Conservation (phyloP, 179 eudicot genomes). For the Actinidia polygama region DNA sequence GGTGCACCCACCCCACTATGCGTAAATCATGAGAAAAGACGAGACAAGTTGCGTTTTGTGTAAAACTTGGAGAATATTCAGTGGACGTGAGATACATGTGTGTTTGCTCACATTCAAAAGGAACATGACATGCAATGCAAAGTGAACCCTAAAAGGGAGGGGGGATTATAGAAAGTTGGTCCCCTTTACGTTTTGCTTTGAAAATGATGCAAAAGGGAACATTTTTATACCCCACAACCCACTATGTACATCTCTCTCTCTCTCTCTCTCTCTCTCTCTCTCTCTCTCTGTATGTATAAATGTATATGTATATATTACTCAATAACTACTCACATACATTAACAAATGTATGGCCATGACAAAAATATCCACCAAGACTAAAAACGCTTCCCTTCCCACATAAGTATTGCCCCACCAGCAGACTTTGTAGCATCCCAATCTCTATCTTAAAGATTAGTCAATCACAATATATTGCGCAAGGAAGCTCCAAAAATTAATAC, state of each 20-base stretch:
- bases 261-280: not conserved
- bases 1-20: not conserved
- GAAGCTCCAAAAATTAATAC: not conserved
- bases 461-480: slow-evolving; percentile 4
- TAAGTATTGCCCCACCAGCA: not conserved
- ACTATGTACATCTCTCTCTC: not conserved
- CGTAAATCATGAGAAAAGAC: too few species aligned
- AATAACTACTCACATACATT: not conserved
- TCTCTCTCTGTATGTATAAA: not conserved
- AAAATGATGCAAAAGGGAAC: not conserved
- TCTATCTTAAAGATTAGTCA: slow-evolving; percentile 19
- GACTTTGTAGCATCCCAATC: not conserved
- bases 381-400: slow-evolving; percentile 15
- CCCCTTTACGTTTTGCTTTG: slow-evolving; percentile 10
- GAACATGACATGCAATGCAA: slow-evolving; percentile 22
- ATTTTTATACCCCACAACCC: slow-evolving; percentile 7
- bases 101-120: slow-evolving; percentile 3
- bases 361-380: slow-evolving; percentile 11
- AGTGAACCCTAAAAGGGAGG: slow-evolving; percentile 14
- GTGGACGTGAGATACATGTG: not conserved
- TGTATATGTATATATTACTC: not conserved
- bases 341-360: slow-evolving; percentile 16
- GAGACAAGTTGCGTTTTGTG: slow-evolving; percentile 8
- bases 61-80: slow-evolving; percentile 7
- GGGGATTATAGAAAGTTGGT: slow-evolving; percentile 21